Conservation (phyloP, 768 basidiomycete genomes). For the Baorangia bicolor region DNA sequence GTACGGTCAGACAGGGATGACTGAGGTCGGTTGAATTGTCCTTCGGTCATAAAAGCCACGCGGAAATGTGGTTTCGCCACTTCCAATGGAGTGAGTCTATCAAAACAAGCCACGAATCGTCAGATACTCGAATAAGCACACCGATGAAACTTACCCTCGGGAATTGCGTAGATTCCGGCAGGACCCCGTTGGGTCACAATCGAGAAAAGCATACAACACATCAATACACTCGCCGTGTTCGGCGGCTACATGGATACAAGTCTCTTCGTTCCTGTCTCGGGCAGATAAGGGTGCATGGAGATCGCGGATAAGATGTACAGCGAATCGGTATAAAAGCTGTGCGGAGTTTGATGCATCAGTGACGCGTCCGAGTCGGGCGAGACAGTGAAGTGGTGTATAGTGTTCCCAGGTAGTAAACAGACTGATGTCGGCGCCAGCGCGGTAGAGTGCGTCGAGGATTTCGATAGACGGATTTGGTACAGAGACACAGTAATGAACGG, state of each 20-base stretch:
- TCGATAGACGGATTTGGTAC: conserved; percentile 54
- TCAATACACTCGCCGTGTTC: conserved; percentile 68
- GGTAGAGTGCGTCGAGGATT: conserved; percentile 68
- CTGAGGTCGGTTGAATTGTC: conserved; percentile 44
- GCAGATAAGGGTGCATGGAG: conserved; percentile 69
- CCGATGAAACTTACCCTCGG: conserved; percentile 54
- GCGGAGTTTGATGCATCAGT: conserved; percentile 35
- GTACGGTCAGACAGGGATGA: conserved; percentile 59
- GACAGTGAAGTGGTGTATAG: conserved; percentile 67
- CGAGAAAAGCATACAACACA: conserved; percentile 59
- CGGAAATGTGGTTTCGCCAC: conserved; percentile 68
- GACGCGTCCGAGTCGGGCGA: conserved; percentile 44
- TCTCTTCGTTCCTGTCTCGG: conserved; percentile 65
- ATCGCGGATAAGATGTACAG: conserved; percentile 66
- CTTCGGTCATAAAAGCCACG: conserved; percentile 55
- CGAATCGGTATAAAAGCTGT: conserved; percentile 52
- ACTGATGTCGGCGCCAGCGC: conserved; percentile 72
- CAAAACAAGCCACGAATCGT: neutral
- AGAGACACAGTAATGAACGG: conserved; percentile 68
- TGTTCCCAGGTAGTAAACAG: conserved; percentile 65
- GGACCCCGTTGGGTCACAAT: conserved; percentile 56
- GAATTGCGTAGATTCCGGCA: conserved; percentile 65
- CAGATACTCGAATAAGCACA: neutral
- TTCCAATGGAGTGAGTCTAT: conserved; percentile 57
- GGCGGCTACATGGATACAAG: conserved; percentile 78